These are phyloP conservation scores for Ophiostoma montium DNA, from an alignment of 2,329 filamentous ascomycete genomes.

Conservation along the genomic window DNA sequence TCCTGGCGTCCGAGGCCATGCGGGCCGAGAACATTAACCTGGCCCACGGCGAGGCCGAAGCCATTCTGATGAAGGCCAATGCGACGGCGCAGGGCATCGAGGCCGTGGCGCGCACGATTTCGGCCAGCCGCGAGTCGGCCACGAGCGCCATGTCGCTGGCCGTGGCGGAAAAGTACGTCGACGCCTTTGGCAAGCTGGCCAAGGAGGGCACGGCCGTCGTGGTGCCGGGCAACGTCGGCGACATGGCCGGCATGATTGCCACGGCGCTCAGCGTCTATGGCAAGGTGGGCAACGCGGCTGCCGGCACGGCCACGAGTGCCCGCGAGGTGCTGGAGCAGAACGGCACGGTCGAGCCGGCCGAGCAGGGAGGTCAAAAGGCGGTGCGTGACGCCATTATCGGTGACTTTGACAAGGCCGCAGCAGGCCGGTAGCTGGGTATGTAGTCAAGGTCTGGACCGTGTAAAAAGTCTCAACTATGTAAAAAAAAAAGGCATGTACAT, in stretches of 20 bases:
- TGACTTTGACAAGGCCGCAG: constrained; percentile 17
- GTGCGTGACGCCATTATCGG: constrained; percentile 17
- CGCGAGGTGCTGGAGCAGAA: constrained; percentile 30
- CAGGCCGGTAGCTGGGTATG: constrained; percentile 7
- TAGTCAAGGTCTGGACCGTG: no score
- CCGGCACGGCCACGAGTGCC: constrained; percentile 46
- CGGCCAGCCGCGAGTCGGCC: constrained; percentile 57
- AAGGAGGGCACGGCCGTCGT: constrained; percentile 93
- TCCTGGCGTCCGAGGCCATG: constrained; percentile 85
- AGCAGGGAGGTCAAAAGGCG: constrained; percentile 5
- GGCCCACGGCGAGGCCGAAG: constrained; percentile 85
- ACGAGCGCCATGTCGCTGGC: constrained; percentile 73
- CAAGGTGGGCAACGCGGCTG: constrained; percentile 74
- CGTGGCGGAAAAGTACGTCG: constrained; percentile 96
- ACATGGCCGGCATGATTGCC: constrained; percentile 93
- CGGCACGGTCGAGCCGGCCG: constrained; percentile 10
- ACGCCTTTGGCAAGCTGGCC: constrained; percentile 75
- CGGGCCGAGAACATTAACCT: constrained; percentile 85
- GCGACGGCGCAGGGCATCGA: constrained; percentile 85
- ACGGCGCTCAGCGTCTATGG: constrained; percentile 91
- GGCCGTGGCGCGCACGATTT: constrained; percentile 64
- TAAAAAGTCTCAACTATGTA: neutral
- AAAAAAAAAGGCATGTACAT: neutral
- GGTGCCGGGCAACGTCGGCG: constrained; percentile 91
- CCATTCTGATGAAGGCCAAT: constrained; percentile 68